Percentiles rank a stretch among this genome's conserved stretches.
Conservation (phyloP, 768 basidiomycete genomes). For the Rickenella mellea region DNA sequence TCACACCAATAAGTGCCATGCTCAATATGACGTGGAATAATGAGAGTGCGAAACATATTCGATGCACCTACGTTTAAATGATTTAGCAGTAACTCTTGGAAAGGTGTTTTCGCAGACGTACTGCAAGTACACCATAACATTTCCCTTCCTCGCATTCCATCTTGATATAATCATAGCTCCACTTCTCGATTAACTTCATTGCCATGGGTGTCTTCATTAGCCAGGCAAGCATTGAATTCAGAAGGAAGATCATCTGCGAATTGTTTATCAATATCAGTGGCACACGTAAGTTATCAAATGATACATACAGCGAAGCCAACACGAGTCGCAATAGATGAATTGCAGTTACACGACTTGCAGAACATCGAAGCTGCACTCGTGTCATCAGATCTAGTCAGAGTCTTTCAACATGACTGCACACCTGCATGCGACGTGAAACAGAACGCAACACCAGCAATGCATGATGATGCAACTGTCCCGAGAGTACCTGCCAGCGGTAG, state of each 20-base stretch:
- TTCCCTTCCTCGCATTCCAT: constrained; percentile 91
- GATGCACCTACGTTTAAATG: constrained; percentile 56
- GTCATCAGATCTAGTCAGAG: neutral
- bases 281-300: neutral
- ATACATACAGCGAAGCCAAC: constrained; percentile 82
- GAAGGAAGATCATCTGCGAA: constrained; percentile 79
- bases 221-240: constrained; percentile 96
- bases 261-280: neutral
- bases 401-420: constrained; percentile 20
- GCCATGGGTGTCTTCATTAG: constrained; percentile 87
- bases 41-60: constrained; percentile 90
- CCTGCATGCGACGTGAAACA: constrained; percentile 84
- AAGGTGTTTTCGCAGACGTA: constrained; percentile 27
- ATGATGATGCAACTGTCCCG: constrained; percentile 71
- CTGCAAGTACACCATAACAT: constrained; percentile 94
- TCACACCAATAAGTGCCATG: constrained; percentile 71
- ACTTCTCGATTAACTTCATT: constrained; percentile 80
- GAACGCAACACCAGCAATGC: constrained; percentile 74
- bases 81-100: neutral
- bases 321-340: constrained; percentile 94
- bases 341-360: constrained; percentile 98
- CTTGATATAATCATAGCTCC: constrained; percentile 96
- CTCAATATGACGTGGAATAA: constrained; percentile 83
- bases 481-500: constrained; percentile 62
- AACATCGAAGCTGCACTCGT: constrained; percentile 77